Evolutionary conservation across 2,329 filamentous ascomycete species (phyloP), one percentile per base, ranked within the genome.

Genomic region (Thielaviopsis ethacetica): DNA sequence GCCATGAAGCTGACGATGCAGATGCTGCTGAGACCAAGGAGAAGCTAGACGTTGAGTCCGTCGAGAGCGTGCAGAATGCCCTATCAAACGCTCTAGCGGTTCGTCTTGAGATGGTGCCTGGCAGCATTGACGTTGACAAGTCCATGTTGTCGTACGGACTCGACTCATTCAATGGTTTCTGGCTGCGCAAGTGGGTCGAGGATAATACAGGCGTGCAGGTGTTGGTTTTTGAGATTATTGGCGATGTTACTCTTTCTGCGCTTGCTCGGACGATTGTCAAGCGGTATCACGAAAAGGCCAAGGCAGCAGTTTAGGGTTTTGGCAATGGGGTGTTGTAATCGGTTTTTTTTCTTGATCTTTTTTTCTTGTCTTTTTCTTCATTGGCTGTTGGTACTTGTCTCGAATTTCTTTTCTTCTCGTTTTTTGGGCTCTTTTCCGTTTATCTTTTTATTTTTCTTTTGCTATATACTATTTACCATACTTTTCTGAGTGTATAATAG

Each of bases 91-190:
- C 61, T 0, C 62, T 63, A 0, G 66, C 68, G 4, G 72, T 71
- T 6, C 52, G 59, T 6, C 75, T 75, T 70, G 75, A 70, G 59
- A 71, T 76, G 68, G 64, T 71, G 2, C 67, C 69, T 0, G 71
- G 71, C 53, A 74, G 76, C 54, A 70, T 78, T n/a, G 73, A 77
- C 61, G 64, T 67, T 41, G 65, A 66, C 34, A 70, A 69, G 59
- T 66, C 72, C 1, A 70, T 73, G 3, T 71, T 68, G 34, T 72
- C 71, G 3, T 79, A 78, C 60, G 77, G 76, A 0, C 73, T 79
- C 6, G 77, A 80, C 66, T 78, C 75, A 0, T 69, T 80, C 7
- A 73, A 78, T 5, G 76, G 76, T 1, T 74, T 79, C n/a, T 74
- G 73, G 12, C 67, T 78, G 7, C 71, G 76, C n/a, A 77, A 73